Conservation (phyloP, 2,329 filamentous ascomycete species). For the Colletotrichum magnum region DNA sequence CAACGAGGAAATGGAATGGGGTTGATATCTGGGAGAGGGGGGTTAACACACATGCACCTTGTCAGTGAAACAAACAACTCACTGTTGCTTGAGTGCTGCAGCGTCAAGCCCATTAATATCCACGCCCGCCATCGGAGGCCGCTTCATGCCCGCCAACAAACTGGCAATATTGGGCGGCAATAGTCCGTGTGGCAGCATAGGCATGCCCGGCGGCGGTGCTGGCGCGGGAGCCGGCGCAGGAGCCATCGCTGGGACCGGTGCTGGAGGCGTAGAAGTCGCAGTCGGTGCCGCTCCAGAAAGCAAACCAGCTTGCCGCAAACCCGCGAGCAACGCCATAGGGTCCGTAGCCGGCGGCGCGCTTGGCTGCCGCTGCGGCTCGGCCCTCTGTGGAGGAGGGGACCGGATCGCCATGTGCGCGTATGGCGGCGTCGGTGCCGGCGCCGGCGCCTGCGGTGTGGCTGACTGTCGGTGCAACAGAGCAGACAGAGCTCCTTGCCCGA, state of each 20-base stretch:
- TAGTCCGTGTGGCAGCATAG: conserved; percentile 45
- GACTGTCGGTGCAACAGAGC: conserved; percentile 70
- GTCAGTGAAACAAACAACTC: conserved; percentile 51
- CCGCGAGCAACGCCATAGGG: conserved; percentile 75
- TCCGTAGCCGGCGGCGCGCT: conserved; percentile 55
- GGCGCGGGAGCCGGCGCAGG: conserved; percentile 46
- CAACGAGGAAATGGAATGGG: conserved; percentile 79
- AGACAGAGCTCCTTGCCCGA: conserved; percentile 73
- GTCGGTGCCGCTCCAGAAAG: conserved; percentile 61
- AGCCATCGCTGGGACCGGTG: conserved; percentile 46
- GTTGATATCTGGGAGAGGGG: conserved; percentile 71
- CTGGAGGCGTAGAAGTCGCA: conserved; percentile 52
- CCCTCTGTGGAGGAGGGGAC: conserved; percentile 63
- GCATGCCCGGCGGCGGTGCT: conserved; percentile 48
- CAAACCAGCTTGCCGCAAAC: conserved; percentile 78
- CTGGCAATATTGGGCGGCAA: conserved; percentile 54
- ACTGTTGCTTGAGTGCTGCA: conserved; percentile 79
- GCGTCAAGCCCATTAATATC: conserved; percentile 73
- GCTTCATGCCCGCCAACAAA: conserved; percentile 49
- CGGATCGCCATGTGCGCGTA: conserved; percentile 58
- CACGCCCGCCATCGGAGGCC: conserved; percentile 51
- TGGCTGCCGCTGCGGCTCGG: conserved; percentile 56
- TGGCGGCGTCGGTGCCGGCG: conserved; percentile 60
- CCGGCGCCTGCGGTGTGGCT: conserved; percentile 62
- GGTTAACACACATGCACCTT: conserved; percentile 34